Base-by-base conservation (phyloP, 345 rosid species). In the Lenwebbia sp. region DNA sequence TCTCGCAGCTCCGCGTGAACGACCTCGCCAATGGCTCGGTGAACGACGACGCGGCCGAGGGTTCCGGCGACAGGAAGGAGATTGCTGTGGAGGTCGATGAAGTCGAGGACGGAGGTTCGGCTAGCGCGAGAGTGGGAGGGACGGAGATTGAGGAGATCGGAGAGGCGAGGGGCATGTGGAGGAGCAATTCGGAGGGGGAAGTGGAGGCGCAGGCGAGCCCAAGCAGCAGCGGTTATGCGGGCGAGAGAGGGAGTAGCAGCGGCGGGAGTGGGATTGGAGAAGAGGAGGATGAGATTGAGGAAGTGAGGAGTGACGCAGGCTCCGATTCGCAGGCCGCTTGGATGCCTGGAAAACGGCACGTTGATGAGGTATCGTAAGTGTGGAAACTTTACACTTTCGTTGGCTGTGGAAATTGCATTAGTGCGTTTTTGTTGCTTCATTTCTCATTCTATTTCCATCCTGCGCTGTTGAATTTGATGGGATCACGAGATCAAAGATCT, bases 181-280 rank as follows among this genome's bases (percentile, higher is more conserved):
- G 92, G 90, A 88, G 85, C 88, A 93, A 90, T 84, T 90, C 90
- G 88, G 96, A 91, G 87, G 85, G 91, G 82, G 94, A 92, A 76
- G 86, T 89, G 87, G 96, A 91, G 83, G 86, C 90, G 83, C 94
- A 92, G 83, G 86, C 91, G 53, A 96, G 98, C 87, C 97, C 99
- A 33, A 94, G 95, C 75, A 97, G 98, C 83, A 96, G 99, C 52
- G 99, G 99, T 15, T 97, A 96, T 84, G 99, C 95, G 6, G 99
- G 96, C 41, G 99, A 91, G 93, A 94, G 97, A 93, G 99, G 99
- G 70, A 97, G 96, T 60, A 95, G 98, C 88, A 94, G 92, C 83
- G 90, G 96, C 17, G 96, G 90, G 22, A 89, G 82, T 25, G 90
- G 90, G 25, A 95, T 91, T n/a, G 96, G 89, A 85, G 96, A 92